Conservation (phyloP, 176 grass and related monocot species). For the Phyllostachys edulis region DNA sequence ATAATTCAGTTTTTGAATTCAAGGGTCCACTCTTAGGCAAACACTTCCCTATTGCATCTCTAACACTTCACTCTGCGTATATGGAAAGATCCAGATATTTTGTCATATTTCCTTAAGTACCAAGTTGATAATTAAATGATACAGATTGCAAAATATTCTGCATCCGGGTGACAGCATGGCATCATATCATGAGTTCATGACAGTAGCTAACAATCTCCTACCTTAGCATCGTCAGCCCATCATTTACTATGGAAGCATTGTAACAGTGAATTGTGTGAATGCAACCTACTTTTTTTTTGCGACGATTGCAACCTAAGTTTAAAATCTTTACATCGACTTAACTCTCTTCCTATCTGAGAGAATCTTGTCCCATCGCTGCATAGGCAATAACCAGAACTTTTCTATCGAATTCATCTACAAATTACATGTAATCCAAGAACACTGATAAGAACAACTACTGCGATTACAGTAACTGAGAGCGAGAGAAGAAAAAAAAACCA, state of each 20-base stretch:
- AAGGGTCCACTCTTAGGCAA: neutral
- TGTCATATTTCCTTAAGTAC: neutral
- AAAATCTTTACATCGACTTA: neutral
- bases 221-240: neutral
- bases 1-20: neutral
- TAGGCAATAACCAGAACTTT: neutral
- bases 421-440: neutral
- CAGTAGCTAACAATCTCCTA: neutral
- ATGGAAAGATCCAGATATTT: neutral
- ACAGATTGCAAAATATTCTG: neutral
- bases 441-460: neutral
- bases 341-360: neutral
- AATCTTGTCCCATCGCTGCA: neutral
- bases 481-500: neutral
- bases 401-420: neutral
- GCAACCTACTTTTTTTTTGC: neutral
- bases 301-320: neutral
- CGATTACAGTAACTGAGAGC: neutral
- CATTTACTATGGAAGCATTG: neutral
- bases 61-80: neutral
- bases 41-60: neutral
- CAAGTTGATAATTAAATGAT: neutral
- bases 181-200: neutral
- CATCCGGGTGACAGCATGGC: neutral
- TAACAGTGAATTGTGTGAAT: neutral